Percentiles rank a stretch among this genome's conserved stretches.
phyloP scores from a whole-genome alignment of 2,329 filamentous ascomycete species.

The Trematosphaeria pertusa region DNA sequence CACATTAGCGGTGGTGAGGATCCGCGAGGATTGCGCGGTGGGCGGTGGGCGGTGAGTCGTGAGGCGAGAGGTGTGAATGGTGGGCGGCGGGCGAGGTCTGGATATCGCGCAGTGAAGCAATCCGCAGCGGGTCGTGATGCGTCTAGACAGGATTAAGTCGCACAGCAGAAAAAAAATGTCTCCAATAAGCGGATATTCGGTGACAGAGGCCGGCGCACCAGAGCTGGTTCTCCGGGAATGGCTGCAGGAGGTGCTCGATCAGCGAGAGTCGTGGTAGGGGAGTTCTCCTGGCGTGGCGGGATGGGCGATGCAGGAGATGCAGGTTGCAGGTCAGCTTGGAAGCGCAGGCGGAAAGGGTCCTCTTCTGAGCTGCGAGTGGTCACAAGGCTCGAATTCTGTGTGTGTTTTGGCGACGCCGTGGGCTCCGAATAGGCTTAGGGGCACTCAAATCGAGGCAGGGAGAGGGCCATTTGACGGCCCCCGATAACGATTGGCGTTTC shows the following conservation, averaged over 20 bases:
- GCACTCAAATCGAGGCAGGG: constrained; percentile 25
- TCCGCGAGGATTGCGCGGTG: constrained; percentile 31
- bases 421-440: constrained; percentile 15
- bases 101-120: background rate
- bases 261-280: background rate
- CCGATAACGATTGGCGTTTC: constrained; percentile 34
- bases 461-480: constrained; percentile 19
- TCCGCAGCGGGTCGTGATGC: background rate
- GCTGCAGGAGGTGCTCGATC: constrained; percentile 1
- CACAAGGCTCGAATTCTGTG: constrained; percentile 21
- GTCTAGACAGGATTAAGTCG: background rate
- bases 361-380: constrained; percentile 18
- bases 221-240: background rate
- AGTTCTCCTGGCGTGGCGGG: background rate
- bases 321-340: constrained; percentile 2
- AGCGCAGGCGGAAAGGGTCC: constrained; percentile 1
- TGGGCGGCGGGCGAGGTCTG: background rate
- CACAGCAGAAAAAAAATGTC: background rate
- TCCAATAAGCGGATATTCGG: constrained; percentile 2
- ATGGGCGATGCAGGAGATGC: constrained; percentile 5
- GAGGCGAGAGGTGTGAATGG: constrained; percentile 1
- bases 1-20: constrained; percentile 45
- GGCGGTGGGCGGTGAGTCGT: background rate
- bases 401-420: constrained; percentile 19
- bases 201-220: background rate